phyloP scores from a whole-genome alignment of 202 grass and related monocot species.

The Zoysia matrella region DNA sequence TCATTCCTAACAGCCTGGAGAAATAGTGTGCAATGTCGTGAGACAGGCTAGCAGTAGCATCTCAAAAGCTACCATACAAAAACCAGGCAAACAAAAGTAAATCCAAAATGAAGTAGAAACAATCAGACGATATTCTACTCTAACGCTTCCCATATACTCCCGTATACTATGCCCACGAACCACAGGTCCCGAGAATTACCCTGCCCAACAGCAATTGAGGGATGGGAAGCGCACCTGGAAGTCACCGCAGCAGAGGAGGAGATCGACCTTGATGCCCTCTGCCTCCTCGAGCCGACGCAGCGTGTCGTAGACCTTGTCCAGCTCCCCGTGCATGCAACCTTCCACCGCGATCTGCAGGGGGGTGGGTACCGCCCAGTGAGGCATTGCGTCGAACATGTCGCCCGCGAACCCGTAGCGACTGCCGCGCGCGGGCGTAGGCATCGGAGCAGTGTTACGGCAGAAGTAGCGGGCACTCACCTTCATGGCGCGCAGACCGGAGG shows the following conservation, averaged over 20 bases:
- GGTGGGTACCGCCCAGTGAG: not conserved
- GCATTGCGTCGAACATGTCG: slow-evolving; percentile 58
- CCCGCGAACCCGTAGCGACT: not conserved
- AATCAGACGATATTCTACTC: not conserved
- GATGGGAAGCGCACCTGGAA: slow-evolving; percentile 62
- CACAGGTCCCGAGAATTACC: not conserved
- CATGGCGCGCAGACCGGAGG: slow-evolving; percentile 19
- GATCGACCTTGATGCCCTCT: slow-evolving; percentile 82
- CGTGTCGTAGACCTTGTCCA: slow-evolving; percentile 82
- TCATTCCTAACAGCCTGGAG: slow-evolving; percentile 78
- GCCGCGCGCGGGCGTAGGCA: too few species aligned
- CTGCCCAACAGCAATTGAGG: not conserved
- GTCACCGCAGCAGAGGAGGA: slow-evolving; percentile 87
- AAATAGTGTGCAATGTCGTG: slow-evolving; percentile 17
- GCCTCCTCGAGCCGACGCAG: slow-evolving; percentile 62
- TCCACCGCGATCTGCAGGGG: slow-evolving; percentile 75
- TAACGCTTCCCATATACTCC: not conserved
- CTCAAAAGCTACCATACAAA: not conserved
- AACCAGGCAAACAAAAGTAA: not conserved
- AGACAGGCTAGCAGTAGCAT: slow-evolving; percentile 4
- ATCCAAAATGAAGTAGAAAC: not conserved
- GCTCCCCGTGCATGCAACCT: slow-evolving; percentile 90
- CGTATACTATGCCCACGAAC: not conserved
- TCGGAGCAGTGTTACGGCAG: not conserved
- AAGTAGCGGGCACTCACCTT: slow-evolving; percentile 27